These are phyloP conservation scores for Rhynchosporium secalis DNA, from an alignment of 2,329 filamentous ascomycete genomes.

Conservation along the genomic window DNA sequence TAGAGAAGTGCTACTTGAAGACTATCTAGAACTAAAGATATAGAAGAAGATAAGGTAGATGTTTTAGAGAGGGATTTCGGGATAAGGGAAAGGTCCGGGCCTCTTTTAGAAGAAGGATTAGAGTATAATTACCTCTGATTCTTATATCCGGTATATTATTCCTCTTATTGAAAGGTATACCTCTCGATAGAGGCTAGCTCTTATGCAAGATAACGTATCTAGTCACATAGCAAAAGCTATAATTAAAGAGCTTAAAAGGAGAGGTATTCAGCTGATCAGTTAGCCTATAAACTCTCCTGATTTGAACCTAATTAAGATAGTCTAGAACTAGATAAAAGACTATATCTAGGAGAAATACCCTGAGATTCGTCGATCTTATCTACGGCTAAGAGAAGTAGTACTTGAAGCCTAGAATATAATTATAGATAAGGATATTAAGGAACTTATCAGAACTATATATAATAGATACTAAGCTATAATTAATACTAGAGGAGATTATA, in stretches of 20 bases:
- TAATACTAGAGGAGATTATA: too few species aligned
- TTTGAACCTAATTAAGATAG: constrained; percentile 15
- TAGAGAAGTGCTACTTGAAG: not conserved
- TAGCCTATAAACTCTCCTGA: constrained; percentile 12
- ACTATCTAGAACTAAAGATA: constrained; percentile 11
- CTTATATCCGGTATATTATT: constrained; percentile 8
- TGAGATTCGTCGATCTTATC: constrained; percentile 6
- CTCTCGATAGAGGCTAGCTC: not conserved
- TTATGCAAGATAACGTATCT: constrained; percentile 9
- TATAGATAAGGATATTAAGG: too few species aligned
- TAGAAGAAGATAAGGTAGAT: constrained; percentile 13
- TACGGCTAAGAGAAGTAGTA: not conserved
- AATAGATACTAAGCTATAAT: too few species aligned
- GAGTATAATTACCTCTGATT: not conserved
- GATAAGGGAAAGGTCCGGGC: constrained; percentile 13
- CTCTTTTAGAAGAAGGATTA: constrained; percentile 34
- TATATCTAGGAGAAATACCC: constrained; percentile 2
- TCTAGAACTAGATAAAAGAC: constrained; percentile 13
- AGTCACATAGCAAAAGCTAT: not conserved
- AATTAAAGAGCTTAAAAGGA: not conserved
- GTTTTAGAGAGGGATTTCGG: constrained; percentile 18
- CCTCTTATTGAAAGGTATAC: not conserved
- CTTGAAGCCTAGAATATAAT: constrained; percentile 8
- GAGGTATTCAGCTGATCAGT: constrained; percentile 5
- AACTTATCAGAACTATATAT: too few species aligned